Evolutionary conservation across 371 early-diverging fungal genomes (phyloP), one percentile per base, ranked within the genome.

Genomic region (Mortierella sp.): DNA sequence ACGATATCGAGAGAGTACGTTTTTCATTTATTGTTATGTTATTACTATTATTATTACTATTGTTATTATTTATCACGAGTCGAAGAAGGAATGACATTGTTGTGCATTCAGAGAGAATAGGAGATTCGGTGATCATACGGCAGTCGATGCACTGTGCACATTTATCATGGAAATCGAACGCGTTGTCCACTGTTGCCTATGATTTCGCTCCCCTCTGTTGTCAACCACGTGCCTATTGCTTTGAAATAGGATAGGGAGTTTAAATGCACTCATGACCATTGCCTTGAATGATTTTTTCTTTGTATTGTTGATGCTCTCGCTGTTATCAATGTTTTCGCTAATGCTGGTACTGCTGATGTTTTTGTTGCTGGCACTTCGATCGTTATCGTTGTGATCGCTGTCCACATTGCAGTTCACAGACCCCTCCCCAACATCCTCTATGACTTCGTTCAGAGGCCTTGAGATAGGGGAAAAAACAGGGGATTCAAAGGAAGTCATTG

Each of bases 161-260:
- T 41, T 41, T 16, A 43, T 15, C 62, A 62, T 62, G 19, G 62
- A 62, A 45, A 43, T 38, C 33, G 62, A 62, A 15, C 62, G 62
- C 45, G 45, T 4, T 9, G n/a, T 15, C 62, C 62, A 45, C 43
- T 38, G 45, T 62, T 47, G 21, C 24, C 43, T 38, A 59, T 59
- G 33, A 13, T 19, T 38, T 9, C n/a, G 33, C n/a, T 38, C 40
- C 21, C 38, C 36, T 24, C 38, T 59, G 45, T 24, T 43, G 11
- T 24, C 28, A 9, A 22, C 55, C 28, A 7, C 55, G 28, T 55
- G 22, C 28, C 9, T 55, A 28, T 55, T 55, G 55, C 28, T 28
- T 55, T 55, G 55, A 28, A 55, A 55, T 15, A 55, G 55, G 8
- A 13, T 28, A 24, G 55, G 55, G 28, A 55, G 55, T 13, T 55